A percentile compares a stretch with the other conserved stretches of the same genome.
phyloP scores from a whole-genome alignment of 495 filamentous ascomycete genomes.

The Penicillium turbatum region DNA sequence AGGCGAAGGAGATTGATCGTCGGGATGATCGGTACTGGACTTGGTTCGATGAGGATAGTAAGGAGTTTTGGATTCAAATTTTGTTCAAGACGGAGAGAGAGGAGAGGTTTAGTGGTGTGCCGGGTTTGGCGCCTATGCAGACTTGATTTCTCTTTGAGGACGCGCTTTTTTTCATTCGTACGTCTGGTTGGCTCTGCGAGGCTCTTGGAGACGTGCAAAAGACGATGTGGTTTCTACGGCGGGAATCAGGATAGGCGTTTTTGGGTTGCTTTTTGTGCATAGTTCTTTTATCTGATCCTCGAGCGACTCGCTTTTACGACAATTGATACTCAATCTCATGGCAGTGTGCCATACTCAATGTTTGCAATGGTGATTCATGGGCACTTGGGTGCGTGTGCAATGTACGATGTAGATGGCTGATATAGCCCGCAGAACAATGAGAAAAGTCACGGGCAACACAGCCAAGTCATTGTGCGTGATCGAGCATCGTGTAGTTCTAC shows the following conservation, averaged over 20 bases:
- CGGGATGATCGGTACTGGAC: conserved; percentile 82
- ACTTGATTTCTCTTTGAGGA: conserved; percentile 10
- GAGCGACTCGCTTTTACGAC: conserved; percentile 16
- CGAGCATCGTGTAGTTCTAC: no score
- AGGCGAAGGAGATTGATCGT: conserved; percentile 89
- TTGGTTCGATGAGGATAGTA: conserved; percentile 93
- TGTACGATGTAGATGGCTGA: not conserved
- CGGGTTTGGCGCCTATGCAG: conserved; percentile 69
- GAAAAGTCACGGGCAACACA: not conserved
- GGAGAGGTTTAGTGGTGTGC: conserved; percentile 90
- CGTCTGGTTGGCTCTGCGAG: not conserved
- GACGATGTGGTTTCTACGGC: conserved; percentile 8
- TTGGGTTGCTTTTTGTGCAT: conserved; percentile 12
- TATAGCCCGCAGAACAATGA: not conserved
- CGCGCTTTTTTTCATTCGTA: not conserved
- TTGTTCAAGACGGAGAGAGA: conserved; percentile 99
- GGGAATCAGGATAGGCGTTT: conserved; percentile 21
- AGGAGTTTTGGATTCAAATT: conserved; percentile 98
- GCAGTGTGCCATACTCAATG: not conserved
- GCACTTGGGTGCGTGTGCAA: not conserved
- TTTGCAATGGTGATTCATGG: not conserved
- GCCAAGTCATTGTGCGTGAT: not conserved
- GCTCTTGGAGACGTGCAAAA: conserved; percentile 5
- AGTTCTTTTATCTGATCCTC: conserved; percentile 4
- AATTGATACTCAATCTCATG: not conserved